phyloP scores from a whole-genome alignment of 2,329 filamentous ascomycete species.

The Trichoderma cornu-damae region DNA sequence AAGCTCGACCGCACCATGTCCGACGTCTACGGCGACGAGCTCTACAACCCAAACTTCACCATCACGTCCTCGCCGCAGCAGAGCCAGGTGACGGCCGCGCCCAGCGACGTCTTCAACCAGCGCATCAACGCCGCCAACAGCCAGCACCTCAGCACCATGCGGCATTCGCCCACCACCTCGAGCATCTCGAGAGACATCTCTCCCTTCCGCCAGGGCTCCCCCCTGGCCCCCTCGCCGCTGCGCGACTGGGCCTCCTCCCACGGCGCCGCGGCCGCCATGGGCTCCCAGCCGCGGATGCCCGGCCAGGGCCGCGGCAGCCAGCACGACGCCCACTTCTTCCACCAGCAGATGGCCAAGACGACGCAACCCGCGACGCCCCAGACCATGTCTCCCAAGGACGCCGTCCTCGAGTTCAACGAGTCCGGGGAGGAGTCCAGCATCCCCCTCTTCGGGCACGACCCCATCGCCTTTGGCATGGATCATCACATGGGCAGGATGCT shows the following conservation, averaged over 20 bases:
- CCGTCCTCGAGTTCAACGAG: conserved; percentile 78
- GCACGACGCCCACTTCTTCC: conserved; percentile 48
- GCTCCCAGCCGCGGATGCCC: conserved; percentile 54
- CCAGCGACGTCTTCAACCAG: conserved; percentile 62
- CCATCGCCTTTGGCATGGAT: conserved; percentile 42
- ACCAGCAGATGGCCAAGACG: conserved; percentile 39
- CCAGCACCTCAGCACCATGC: conserved; percentile 57
- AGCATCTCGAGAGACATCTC: conserved; percentile 41
- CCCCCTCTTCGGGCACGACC: conserved; percentile 65
- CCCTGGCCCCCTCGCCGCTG: conserved; percentile 56
- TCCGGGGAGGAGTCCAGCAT: conserved; percentile 59
- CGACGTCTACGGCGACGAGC: conserved; percentile 76
- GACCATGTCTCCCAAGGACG: conserved; percentile 93
- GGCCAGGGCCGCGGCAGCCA: conserved; percentile 55
- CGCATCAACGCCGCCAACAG: conserved; percentile 74
- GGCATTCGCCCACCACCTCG: conserved; percentile 44
- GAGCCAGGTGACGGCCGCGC: conserved; percentile 44
- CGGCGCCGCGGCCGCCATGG: conserved; percentile 32
- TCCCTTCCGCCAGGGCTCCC: conserved; percentile 57
- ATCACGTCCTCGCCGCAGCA: conserved; percentile 51
- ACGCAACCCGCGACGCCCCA: conserved; percentile 54
- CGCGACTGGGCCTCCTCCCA: conserved; percentile 39
- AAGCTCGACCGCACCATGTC: conserved; percentile 84
- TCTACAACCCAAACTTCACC: conserved; percentile 68
- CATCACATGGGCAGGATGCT: conserved; percentile 37